A percentile compares a stretch with the other conserved stretches of the same genome.
phyloP scores from a whole-genome alignment of 1,284 basidiomycete genomes.

The Agaricales sp. region DNA sequence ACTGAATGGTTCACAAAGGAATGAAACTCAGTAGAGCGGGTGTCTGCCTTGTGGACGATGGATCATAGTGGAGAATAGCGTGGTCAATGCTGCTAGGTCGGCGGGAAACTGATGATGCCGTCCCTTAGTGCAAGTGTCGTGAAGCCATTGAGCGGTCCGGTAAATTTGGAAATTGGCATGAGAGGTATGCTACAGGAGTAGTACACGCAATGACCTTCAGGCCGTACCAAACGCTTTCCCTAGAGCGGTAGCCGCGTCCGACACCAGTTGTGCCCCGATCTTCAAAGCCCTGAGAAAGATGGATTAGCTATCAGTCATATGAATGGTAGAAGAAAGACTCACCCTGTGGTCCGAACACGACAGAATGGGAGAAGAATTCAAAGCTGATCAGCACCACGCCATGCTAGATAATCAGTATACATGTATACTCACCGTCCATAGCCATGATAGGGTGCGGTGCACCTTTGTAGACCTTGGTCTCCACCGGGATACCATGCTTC shows the following conservation, averaged over 20 bases:
- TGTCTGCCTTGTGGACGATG: too few relatives aligned
- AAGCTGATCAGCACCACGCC: constrained; percentile 1
- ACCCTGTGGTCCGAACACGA: constrained; percentile 9
- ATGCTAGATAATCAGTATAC: constrained; percentile 14
- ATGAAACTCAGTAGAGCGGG: too few relatives aligned
- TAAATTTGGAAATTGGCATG: too few relatives aligned
- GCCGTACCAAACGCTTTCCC: constrained; percentile 26
- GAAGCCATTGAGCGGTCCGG: too few relatives aligned
- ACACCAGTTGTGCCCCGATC: constrained; percentile 40
- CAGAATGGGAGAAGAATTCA: background rate
- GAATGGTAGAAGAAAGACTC: constrained; percentile 1
- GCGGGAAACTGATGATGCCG: too few relatives aligned
- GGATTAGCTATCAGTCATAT: constrained; percentile 5
- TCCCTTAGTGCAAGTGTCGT: too few relatives aligned
- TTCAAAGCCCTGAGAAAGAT: constrained; percentile 29
- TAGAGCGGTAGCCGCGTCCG: constrained; percentile 41
- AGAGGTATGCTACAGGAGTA: too few relatives aligned
- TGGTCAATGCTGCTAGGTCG: too few relatives aligned
- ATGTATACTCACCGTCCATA: constrained; percentile 49
- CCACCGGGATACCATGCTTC: constrained; percentile 40
- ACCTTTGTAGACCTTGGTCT: constrained; percentile 45
- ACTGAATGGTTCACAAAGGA: too few relatives aligned
- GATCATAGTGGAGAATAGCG: too few relatives aligned
- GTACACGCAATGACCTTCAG: background rate
- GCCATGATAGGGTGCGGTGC: constrained; percentile 63